Base-by-base conservation (phyloP, 148 eudicot genomes). In the Salicornia ramosissima region DNA sequence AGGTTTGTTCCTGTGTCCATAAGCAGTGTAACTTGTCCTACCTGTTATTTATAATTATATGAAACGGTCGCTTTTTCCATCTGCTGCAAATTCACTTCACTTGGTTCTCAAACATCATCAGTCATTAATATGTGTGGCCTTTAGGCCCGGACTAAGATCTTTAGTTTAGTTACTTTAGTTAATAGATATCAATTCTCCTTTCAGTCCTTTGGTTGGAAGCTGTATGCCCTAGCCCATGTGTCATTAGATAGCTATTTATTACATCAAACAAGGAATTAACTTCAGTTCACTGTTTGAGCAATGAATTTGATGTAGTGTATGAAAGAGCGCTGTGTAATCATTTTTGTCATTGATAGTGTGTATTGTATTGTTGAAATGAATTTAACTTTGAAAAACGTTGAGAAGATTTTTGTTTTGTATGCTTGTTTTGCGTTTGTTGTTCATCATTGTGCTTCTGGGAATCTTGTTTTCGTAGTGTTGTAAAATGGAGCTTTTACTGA, bases 1-100 rank as follows among this genome's bases (percentile, higher is more conserved):
- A 80, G 89, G 77, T 88, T 18, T 64, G 83, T 64, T 55, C n/a
- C 39, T 75, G 43, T 63, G 21, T 54, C 64, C 56, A 64, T 55
- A 19, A 39, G 46, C 33, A 16, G 16, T 39, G 26, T 55, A 43
- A 14, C 70, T 34, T n/a, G 34, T 45, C 24, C 47, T 49, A 13
- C 30, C 3, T 62, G 18, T 39, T 62, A 3, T 24, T 15, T 47
- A 47, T 47, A 6, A 15, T 4, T 31, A 12, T 31, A 30, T 39
- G 50, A 40, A 5, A 14, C 29, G 61, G 14, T 57, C 8, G 28
- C 12, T 29, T 57, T 9, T 0, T 39, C 11, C 26, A 33, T 19
- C n/a, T 11, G 30, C 18, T 13, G 7, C 7, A 14, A 29, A 29
- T 18, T 58, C 3, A 55, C 18, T 11, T 21, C 11, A 9, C 16